Conservation (phyloP, 306 rosid genomes). For the Fragaria vesca region DNA sequence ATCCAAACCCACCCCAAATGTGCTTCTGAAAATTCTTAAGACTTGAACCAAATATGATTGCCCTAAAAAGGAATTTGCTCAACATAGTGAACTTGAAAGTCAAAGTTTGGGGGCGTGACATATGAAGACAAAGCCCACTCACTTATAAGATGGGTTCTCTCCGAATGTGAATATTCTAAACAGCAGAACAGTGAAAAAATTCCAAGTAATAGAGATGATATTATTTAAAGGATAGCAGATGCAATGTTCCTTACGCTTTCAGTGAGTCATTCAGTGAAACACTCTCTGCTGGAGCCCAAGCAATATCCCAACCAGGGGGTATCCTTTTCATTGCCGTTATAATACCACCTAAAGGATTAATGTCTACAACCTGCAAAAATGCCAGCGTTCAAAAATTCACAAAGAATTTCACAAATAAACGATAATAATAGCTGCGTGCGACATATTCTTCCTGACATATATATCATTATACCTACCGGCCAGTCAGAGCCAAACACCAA, state of each 20-base stretch:
- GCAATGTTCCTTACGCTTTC: constrained; percentile 53
- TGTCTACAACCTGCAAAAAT: constrained; percentile 51
- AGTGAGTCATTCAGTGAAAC: constrained; percentile 62
- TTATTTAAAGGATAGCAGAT: not conserved
- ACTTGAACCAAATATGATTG: not conserved
- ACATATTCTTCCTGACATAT: constrained; percentile 10
- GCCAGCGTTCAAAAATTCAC: constrained; percentile 18
- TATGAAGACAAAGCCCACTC: not conserved
- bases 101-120: not conserved
- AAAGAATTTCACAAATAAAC: not conserved
- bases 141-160: not conserved
- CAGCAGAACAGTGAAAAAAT: not conserved
- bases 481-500: constrained; percentile 86
- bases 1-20: no score
- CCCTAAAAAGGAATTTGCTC: not conserved
- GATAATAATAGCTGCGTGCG: not conserved
- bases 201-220: not conserved
- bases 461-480: constrained; percentile 55
- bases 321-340: constrained; percentile 62
- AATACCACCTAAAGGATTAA: constrained; percentile 71
- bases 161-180: not conserved
- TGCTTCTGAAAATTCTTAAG: not conserved
- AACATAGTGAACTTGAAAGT: not conserved
- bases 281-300: constrained; percentile 78
- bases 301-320: constrained; percentile 54